A percentile compares a stretch with the other conserved stretches of the same genome.
phyloP scores from a whole-genome alignment of 2,329 filamentous ascomycete species.

The Penicillium sp. region DNA sequence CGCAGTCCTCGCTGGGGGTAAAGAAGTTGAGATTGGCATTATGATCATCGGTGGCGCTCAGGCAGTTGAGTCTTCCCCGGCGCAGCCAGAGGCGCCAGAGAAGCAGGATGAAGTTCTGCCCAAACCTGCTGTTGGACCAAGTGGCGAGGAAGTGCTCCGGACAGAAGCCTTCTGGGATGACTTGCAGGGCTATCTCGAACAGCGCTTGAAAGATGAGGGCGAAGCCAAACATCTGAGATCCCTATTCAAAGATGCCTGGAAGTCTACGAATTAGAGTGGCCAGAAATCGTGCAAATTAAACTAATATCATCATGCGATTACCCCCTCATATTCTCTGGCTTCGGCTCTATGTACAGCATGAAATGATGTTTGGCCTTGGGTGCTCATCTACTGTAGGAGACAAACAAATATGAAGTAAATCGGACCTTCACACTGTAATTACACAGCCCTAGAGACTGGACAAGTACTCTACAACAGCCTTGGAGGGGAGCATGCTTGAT shows the following conservation, averaged over 20 bases:
- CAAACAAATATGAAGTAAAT: no score
- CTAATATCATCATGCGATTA: slow-evolving; percentile 9
- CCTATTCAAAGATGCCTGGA: slow-evolving; percentile 73
- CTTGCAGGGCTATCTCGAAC: slow-evolving; percentile 75
- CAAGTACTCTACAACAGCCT: no score
- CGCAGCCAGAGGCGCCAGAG: slow-evolving; percentile 35
- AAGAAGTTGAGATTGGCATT: slow-evolving; percentile 72
- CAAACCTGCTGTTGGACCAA: slow-evolving; percentile 54
- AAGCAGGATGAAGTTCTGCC: slow-evolving; percentile 24
- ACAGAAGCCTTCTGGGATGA: slow-evolving; percentile 84
- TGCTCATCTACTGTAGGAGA: no score
- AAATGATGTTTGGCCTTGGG: no score
- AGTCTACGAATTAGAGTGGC: slow-evolving; percentile 14
- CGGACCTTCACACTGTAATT: no score
- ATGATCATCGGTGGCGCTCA: slow-evolving; percentile 81
- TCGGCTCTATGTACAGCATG: no score
- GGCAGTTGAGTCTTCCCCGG: slow-evolving; percentile 40
- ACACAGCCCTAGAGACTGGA: no score
- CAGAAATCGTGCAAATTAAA: background rate
- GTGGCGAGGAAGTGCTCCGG: slow-evolving; percentile 62
- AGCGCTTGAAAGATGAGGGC: slow-evolving; percentile 71
- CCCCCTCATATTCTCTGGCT: background rate
- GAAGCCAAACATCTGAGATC: slow-evolving; percentile 65
- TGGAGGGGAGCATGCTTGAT: no score
- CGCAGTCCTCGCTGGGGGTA: slow-evolving; percentile 41